Percentiles rank a stretch among this genome's conserved stretches.
phyloP scores from a whole-genome alignment of 2,329 filamentous ascomycete species.

The Penicillium sp. region DNA sequence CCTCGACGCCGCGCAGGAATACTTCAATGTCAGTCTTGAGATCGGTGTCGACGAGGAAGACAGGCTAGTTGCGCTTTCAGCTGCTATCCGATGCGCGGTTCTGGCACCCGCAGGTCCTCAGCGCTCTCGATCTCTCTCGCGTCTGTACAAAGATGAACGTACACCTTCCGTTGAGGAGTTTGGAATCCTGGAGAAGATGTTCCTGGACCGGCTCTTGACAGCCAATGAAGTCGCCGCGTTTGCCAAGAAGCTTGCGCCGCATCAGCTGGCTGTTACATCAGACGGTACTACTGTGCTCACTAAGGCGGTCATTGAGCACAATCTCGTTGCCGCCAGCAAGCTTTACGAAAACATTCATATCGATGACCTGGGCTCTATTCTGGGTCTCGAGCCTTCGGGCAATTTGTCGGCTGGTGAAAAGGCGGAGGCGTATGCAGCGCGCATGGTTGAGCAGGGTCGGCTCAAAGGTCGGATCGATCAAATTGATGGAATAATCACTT shows the following conservation, averaged over 20 bases:
- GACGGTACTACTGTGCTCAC: slow-evolving; percentile 92
- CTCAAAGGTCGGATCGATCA: slow-evolving; percentile 90
- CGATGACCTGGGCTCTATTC: slow-evolving; percentile 71
- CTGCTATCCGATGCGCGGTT: slow-evolving; percentile 89
- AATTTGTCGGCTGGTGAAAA: slow-evolving; percentile 60
- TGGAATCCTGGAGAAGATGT: slow-evolving; percentile 95
- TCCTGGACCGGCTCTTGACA: slow-evolving; percentile 80
- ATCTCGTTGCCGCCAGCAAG: slow-evolving; percentile 80
- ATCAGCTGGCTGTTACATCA: slow-evolving; percentile 85
- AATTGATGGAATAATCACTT: slow-evolving; percentile 84
- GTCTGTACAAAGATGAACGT: slow-evolving; percentile 92
- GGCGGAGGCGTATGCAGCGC: slow-evolving; percentile 87
- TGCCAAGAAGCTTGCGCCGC: slow-evolving; percentile 73
- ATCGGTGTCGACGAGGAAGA: slow-evolving; percentile 81
- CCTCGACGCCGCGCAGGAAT: slow-evolving; percentile 81
- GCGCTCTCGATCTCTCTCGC: slow-evolving; percentile 75
- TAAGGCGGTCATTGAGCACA: slow-evolving; percentile 94
- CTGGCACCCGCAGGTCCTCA: slow-evolving; percentile 87
- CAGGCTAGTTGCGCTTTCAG: slow-evolving; percentile 77
- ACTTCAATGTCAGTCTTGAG: slow-evolving; percentile 82
- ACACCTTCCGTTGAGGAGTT: slow-evolving; percentile 74
- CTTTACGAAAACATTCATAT: slow-evolving; percentile 77
- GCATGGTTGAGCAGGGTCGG: slow-evolving; percentile 94
- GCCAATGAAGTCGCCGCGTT: slow-evolving; percentile 85
- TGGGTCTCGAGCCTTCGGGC: slow-evolving; percentile 65